These are phyloP conservation scores for Coniferiporia weirii DNA, from an alignment of 1,284 basidiomycete species.

Conservation along the genomic window DNA sequence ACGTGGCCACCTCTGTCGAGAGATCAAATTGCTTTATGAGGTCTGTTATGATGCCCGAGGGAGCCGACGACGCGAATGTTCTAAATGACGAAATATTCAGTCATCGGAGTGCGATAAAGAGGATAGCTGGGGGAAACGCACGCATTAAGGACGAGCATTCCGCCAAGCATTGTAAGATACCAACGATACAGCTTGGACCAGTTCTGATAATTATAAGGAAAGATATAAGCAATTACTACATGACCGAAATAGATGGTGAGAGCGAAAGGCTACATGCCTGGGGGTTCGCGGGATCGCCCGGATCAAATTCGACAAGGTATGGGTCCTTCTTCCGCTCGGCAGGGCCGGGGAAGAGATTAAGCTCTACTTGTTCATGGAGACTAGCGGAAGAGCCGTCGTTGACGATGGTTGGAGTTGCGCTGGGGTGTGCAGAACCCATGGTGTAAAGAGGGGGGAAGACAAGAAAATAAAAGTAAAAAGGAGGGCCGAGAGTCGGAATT, in stretches of 20 bases:
- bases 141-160: constrained; percentile 67
- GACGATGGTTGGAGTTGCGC: constrained; percentile 18
- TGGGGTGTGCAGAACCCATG: constrained; percentile 2
- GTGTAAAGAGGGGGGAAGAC: neutral
- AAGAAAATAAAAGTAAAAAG: neutral
- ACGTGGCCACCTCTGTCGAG: constrained; percentile 40
- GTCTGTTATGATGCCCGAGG: constrained; percentile 41
- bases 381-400: constrained; percentile 13
- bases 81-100: constrained; percentile 27
- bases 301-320: constrained; percentile 31
- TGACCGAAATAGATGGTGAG: neutral
- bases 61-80: constrained; percentile 60
- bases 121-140: constrained; percentile 26
- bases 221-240: neutral
- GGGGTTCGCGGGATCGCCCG: constrained; percentile 39
- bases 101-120: neutral
- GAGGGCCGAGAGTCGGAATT: neutral
- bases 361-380: constrained; percentile 15
- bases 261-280: constrained; percentile 30
- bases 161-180: constrained; percentile 57
- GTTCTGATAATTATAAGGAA: constrained; percentile 35
- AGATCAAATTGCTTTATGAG: constrained; percentile 52
- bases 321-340: constrained; percentile 23
- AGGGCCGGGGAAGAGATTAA: constrained; percentile 14
- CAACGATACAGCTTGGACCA: constrained; percentile 55